Conservation (phyloP, 495 filamentous ascomycete species). For the Extremus antarcticus region DNA sequence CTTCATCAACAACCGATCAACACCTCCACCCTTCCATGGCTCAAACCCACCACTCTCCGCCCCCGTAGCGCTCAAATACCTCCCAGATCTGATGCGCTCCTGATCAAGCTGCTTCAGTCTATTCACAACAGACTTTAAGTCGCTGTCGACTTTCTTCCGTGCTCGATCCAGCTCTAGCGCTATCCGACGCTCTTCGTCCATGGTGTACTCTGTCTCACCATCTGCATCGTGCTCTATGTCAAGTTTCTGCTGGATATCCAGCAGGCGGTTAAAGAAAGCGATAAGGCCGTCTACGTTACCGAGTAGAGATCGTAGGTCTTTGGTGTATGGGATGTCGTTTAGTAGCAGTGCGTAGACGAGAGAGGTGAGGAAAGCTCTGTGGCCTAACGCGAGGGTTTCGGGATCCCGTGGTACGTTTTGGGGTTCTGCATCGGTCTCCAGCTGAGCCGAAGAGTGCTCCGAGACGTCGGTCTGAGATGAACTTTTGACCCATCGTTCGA, state of each 20-base stretch:
- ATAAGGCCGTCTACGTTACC: constrained; percentile 65
- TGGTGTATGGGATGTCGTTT: constrained; percentile 55
- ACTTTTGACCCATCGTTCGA: constrained; percentile 38
- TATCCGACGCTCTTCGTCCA: constrained; percentile 54
- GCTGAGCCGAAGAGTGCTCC: neutral
- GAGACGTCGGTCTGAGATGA: neutral
- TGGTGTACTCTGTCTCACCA: constrained; percentile 60
- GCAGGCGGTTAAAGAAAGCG: constrained; percentile 59
- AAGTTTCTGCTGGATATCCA: constrained; percentile 57
- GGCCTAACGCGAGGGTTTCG: constrained; percentile 68
- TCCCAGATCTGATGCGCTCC: constrained; percentile 24
- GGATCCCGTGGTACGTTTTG: constrained; percentile 52
- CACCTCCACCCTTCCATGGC: constrained; percentile 55
- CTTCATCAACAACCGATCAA: constrained; percentile 78
- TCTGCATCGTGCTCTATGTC: constrained; percentile 72
- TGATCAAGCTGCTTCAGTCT: constrained; percentile 50
- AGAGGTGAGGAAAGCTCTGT: constrained; percentile 59
- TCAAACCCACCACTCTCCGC: constrained; percentile 41
- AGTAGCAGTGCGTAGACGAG: constrained; percentile 61
- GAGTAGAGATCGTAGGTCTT: constrained; percentile 57
- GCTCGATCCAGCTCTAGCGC: constrained; percentile 48
- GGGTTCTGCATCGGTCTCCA: neutral
- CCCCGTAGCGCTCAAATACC: constrained; percentile 1
- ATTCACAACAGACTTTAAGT: constrained; percentile 51
- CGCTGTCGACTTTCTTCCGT: constrained; percentile 42